Evolutionary conservation across 257 asterid species (phyloP).

Genomic region (Osmanthus fragrans): DNA sequence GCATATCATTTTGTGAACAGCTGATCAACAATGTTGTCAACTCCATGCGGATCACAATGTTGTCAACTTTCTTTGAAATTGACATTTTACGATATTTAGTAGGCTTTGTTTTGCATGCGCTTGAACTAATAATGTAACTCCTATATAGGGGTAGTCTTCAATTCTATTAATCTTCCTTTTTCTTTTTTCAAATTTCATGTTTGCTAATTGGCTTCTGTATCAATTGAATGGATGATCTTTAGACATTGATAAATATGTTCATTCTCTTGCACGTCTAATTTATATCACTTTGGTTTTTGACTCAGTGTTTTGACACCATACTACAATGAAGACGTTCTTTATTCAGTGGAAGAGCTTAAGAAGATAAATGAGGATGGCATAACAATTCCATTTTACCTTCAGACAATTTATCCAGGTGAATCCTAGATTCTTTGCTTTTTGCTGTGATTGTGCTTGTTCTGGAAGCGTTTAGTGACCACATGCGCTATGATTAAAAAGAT

Average conservation of each 20-base stretch:
- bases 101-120: background rate
- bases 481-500: constrained; percentile 38
- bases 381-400: constrained; percentile 82
- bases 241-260: constrained; percentile 4
- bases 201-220: constrained; percentile 1
- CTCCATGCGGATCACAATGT: background rate
- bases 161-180: background rate
- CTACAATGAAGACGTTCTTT: constrained; percentile 83
- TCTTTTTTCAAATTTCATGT: background rate
- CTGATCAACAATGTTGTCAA: background rate
- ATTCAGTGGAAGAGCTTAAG: constrained; percentile 88
- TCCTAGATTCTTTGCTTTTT: constrained; percentile 22
- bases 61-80: background rate
- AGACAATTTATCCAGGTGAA: constrained; percentile 94
- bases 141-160: background rate
- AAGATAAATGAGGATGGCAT: constrained; percentile 95
- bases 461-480: constrained; percentile 21
- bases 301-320: constrained; percentile 94
- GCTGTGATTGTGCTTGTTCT: constrained; percentile 16
- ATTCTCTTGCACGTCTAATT: constrained; percentile 9
- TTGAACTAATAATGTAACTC: background rate
- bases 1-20: background rate
- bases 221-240: constrained; percentile 2
- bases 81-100: background rate
- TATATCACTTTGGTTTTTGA: constrained; percentile 22